Evolutionary conservation across 2,329 filamentous ascomycete species (phyloP), one percentile per base, ranked within the genome.

Genomic region (Ophiostoma fasciatum): DNA sequence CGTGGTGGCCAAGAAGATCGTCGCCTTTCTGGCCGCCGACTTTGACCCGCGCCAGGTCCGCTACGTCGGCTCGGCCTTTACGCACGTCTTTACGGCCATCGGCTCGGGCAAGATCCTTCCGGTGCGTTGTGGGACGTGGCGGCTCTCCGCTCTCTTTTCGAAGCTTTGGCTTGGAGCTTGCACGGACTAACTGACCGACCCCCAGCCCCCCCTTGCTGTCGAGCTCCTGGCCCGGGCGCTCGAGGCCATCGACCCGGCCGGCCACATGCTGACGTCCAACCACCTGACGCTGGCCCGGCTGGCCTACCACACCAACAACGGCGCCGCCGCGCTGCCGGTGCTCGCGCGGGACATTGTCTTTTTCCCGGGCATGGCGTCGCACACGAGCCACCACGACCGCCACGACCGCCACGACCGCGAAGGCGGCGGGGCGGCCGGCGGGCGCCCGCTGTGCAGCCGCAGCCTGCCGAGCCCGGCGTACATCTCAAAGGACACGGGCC

Each of bases 311-410:
- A 63, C 66, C 22, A 57, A 68, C 45, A 52, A 52, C 27, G 68
- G 72, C 39, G 60, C 63, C 12, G 62, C 66, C 18, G 73, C 68
- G 3, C 57, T 79, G 5, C 65, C 65, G 4, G 62, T 83, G 9
- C 59, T 85, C 20, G 67, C 80, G 46, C 73, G 70, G 41, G 63
- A 71, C 36, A 74, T 82, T 39, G 66, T 79, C 40, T 78, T 74
- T 46, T 77, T 75, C 41, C 76, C 79, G 0, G 60, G 58, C 34
- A 59, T 62, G 49, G 46, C 29, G 14, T 2, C 22, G n/a, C 12
- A 20, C 7, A 8, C 51, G 36, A 43, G 54, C 34, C 44, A 52
- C 22, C 29, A 33, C 5, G 40, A 41, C 10, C n/a, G 22, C 6
- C 28, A 31, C 23, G 5, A 4, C 22, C 9, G 22, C 9, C 9